Base-by-base conservation (phyloP, 2,329 filamentous ascomycete species). In the Scopulariopsis brevicaulis region DNA sequence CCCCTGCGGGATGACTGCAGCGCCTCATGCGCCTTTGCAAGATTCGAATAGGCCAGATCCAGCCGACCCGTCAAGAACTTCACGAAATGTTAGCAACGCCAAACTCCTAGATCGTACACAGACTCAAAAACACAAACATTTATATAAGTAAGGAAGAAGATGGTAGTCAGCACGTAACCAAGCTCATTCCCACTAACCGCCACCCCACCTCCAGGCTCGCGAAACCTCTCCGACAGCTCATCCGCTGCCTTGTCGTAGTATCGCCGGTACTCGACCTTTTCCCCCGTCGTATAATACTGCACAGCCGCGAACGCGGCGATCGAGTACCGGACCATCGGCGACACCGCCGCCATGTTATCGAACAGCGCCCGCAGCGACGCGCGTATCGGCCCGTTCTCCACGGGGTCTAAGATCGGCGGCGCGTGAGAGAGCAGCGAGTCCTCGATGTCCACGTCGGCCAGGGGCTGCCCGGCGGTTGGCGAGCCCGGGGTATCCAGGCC, bases 301-400 rank as follows among this genome's bases (percentile, higher is more conserved):
- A 80, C 67, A 25, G 74, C 75, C 1, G 77, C 77, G 64, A 81
- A 81, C 4, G 78, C 76, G 60, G 80, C 67, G 20, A 80, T 75
- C 5, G 78, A 75, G 62, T 71, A 70, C 18, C 68, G 67, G 8
- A 81, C 74, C 68, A 81, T 74, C 3, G 69, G 63, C 0, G 77
- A 80, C 8, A 71, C 67, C n/a, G 68, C 67, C 3, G 77, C 73
- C 73, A 80, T 78, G 2, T 72, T 68, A 1, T 76, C 70, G 20
- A 81, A 24, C 25, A 53, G 51, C 15, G 51, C 51, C 51, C 54
- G 54, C 2, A 56, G 40, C 14, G 54, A 43, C 8, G 54, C 54
- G 37, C 54, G 24, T 56, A 56, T 56, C 8, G 54, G 54, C 18
- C 54, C n/a, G 40, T 56, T 56, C 37, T 56, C 54, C 25, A 56